Conservation (phyloP, 352 stramenopile genomes). For the Phytopythium delawarense region DNA sequence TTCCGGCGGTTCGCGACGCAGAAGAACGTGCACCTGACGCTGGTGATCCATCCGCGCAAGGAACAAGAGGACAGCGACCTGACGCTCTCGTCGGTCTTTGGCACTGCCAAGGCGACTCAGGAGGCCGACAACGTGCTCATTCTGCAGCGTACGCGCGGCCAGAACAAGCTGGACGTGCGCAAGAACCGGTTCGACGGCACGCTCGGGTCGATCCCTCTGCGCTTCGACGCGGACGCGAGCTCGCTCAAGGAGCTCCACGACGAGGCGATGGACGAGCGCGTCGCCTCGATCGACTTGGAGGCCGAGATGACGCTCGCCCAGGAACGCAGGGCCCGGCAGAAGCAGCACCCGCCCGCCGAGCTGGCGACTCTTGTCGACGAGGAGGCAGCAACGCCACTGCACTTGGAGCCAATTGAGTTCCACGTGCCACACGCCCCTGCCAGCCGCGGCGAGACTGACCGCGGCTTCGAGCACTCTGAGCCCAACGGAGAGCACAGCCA, state of each 20-base stretch:
- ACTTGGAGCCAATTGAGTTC: constrained; percentile 8
- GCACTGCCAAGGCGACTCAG: constrained; percentile 98
- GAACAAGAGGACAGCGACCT: constrained; percentile 93
- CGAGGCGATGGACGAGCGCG: constrained; percentile 60
- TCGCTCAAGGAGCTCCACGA: constrained; percentile 64
- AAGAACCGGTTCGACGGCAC: constrained; percentile 95
- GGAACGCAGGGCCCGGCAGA: constrained; percentile 18
- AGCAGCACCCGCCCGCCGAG: not conserved
- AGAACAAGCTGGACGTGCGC: constrained; percentile 95
- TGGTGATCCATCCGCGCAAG: constrained; percentile 99
- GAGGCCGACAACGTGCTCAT: constrained; percentile 99
- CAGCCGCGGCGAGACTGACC: not conserved
- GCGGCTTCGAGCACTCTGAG: not conserved
- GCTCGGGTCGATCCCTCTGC: constrained; percentile 83
- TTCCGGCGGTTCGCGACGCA: constrained; percentile 96
- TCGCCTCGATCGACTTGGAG: constrained; percentile 70
- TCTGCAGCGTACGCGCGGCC: constrained; percentile 87
- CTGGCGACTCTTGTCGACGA: constrained; percentile 3
- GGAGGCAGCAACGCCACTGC: not conserved
- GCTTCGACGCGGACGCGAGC: constrained; percentile 73
- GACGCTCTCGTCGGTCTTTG: constrained; percentile 96
- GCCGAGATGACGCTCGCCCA: constrained; percentile 77
- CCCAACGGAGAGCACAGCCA: not conserved
- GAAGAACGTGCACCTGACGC: constrained; percentile 97
- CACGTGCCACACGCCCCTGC: not conserved